Conservation (phyloP, 495 filamentous ascomycete genomes). For the Tuber microsphaerosporum region DNA sequence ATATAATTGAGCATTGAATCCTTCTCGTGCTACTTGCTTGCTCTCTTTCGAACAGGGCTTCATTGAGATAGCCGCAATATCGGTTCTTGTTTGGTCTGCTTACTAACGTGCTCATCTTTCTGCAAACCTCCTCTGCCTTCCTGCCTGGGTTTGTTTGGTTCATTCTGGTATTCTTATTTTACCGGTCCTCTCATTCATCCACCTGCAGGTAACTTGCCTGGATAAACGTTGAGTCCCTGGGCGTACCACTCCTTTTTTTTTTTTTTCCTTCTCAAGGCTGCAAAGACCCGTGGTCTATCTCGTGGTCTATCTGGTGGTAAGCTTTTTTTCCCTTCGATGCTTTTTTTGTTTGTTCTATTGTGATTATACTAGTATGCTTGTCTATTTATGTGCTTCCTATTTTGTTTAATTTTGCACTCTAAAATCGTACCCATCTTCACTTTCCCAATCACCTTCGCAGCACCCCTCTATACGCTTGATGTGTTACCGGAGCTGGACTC, state of each 20-base stretch:
- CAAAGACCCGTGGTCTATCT: not conserved
- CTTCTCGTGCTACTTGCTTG: constrained; percentile 1
- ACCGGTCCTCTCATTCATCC: not conserved
- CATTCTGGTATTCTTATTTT: not conserved
- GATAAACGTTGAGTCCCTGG: not conserved
- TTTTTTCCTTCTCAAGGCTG: not conserved
- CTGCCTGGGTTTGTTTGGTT: not conserved
- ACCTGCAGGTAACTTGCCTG: not conserved
- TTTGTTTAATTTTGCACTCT: not conserved
- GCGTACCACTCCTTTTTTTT: not conserved
- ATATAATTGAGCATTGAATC: not conserved
- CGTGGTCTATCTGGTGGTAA: not conserved
- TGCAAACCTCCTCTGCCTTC: not conserved
- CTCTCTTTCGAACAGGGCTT: not conserved
- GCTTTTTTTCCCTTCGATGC: constrained; percentile 3
- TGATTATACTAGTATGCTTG: not conserved
- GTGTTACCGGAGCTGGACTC: not conserved
- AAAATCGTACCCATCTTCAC: not conserved
- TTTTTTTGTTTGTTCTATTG: not conserved
- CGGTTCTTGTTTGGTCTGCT: not conserved
- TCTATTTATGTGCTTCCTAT: not conserved
- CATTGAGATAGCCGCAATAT: not conserved
- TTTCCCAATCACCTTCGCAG: constrained; percentile 2
- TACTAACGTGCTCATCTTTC: not conserved
- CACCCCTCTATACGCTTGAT: constrained; percentile 7